Evolutionary conservation across 225 moss, liverwort and hornwort genomes (phyloP), one percentile per base, ranked within the genome.

Genomic region (Pseudisothecium myosuroides): DNA sequence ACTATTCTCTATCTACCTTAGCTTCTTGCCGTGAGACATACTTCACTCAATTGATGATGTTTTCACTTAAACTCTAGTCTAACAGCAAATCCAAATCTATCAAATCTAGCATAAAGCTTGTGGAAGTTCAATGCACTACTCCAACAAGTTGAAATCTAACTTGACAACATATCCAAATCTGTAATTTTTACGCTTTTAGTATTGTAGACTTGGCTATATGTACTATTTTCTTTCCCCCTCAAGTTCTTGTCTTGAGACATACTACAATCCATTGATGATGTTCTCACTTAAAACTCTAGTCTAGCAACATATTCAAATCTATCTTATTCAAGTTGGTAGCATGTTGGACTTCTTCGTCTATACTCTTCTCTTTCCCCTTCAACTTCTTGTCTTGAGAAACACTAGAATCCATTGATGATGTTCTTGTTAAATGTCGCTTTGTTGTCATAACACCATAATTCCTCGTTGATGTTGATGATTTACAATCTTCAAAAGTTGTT

Each of bases 1-100:
- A 13, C 13, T 68, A 13, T 68, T 39, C 1, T 39, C 1, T 24
- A 0, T 69, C 7, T 0, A 0, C 14, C 8, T 41, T 2, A 41
- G 0, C 24, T 24, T 41, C 23, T 69, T 69, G 41, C 69, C 13
- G 13, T 14, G 0, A 26, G 1, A 69, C 4, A 41, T 5, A 39
- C 8, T 39, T 41, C 14, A 14, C 14, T 14, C 24, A 8, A 41
- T 24, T 69, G 24, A 69, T 69, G 14, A 39, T 41, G 5, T 69
- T 41, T 2, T 39, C 26, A 26, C 14, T 69, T 14, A 41, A 24
- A 39, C 26, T 9, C 22, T 68, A n/a, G 6, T 68, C 3, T n/a
- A 0, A 12, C 2, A 14, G 1, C 24, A 69, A 26, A 41, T 26
- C 3, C 9, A 69, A 39, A 14, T 34, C 5, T 34, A 34, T 34